Percentiles rank a stretch among this genome's conserved stretches.
phyloP scores from a whole-genome alignment of 225 moss, liverwort and hornwort genomes.

The Asterella californica region DNA sequence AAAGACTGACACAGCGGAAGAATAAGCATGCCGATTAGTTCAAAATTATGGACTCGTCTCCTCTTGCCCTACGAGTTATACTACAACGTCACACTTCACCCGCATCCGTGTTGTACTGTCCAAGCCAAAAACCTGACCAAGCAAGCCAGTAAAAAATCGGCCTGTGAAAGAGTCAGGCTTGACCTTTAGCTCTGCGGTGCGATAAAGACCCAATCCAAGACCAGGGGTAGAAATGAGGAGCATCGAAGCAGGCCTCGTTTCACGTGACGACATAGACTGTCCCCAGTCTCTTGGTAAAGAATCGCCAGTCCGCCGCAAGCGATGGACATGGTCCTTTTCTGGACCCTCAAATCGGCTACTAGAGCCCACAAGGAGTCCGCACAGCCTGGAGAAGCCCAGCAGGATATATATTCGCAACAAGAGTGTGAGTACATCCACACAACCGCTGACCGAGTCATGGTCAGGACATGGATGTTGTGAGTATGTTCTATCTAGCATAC shows the following conservation, averaged over 20 bases:
- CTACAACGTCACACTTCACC: neutral
- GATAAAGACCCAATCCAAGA: neutral
- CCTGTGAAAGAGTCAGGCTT: neutral
- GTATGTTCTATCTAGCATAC: neutral
- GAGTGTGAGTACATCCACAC: neutral
- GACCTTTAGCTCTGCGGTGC: neutral
- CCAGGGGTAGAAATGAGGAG: neutral
- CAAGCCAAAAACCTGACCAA: neutral
- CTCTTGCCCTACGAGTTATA: neutral
- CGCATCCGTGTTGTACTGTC: neutral
- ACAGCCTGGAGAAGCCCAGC: neutral
- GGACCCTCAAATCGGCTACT: no score
- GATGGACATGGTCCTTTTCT: neutral
- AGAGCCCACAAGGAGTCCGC: neutral
- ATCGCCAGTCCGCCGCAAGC: neutral
- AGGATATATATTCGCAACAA: neutral
- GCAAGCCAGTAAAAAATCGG: neutral
- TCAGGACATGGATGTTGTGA: neutral
- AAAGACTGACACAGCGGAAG: neutral
- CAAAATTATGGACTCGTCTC: neutral
- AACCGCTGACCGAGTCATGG: neutral
- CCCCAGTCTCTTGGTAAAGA: neutral
- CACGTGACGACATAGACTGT: neutral
- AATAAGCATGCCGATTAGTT: neutral
- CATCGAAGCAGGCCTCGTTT: neutral